A percentile compares a stretch with the other conserved stretches of the same genome.
Evolutionary conservation across 163 green algal genomes (phyloP).

Genomic region (Chlorella variabilis): DNA sequence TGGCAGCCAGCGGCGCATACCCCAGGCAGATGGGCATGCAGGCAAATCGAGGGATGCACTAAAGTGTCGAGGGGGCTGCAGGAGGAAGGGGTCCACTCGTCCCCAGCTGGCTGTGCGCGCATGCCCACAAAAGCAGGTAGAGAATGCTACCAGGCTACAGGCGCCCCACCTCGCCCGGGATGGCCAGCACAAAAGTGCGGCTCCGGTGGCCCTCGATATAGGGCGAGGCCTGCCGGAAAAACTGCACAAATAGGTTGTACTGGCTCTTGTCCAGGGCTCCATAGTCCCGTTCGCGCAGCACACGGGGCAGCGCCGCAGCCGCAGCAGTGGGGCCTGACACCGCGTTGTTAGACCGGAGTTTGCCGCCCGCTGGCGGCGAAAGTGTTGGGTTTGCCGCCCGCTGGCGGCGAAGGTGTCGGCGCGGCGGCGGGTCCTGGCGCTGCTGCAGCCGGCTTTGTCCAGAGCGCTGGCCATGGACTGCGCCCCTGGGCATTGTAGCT

Average conservation of each 20-base stretch:
- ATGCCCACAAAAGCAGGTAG: not conserved
- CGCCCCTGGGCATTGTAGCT: no score
- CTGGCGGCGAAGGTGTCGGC: no score
- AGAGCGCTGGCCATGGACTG: no score
- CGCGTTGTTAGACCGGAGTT: not conserved
- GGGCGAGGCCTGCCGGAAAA: constrained; percentile 87
- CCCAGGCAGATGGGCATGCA: not conserved
- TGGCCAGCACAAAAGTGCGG: constrained; percentile 91
- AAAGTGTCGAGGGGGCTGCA: no score
- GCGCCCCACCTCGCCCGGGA: constrained; percentile 91
- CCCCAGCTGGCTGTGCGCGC: no score
- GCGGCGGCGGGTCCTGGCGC: no score
- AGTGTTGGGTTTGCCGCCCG: no score
- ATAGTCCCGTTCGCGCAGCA: constrained; percentile 44
- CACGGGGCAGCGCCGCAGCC: not conserved
- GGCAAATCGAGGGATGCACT: not conserved
- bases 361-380: no score
- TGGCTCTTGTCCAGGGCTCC: constrained; percentile 47
- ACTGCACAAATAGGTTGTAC: constrained; percentile 82
- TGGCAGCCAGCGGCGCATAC: not conserved
- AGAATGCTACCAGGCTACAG: not conserved
- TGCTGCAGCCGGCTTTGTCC: no score
- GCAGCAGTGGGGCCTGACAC: not conserved
- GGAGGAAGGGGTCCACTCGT: no score
- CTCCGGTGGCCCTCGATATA: constrained; percentile 93